Evolutionary conservation across 805 yeast genomes (phyloP).

Genomic region (Isabelozyma pseudorhagii): DNA sequence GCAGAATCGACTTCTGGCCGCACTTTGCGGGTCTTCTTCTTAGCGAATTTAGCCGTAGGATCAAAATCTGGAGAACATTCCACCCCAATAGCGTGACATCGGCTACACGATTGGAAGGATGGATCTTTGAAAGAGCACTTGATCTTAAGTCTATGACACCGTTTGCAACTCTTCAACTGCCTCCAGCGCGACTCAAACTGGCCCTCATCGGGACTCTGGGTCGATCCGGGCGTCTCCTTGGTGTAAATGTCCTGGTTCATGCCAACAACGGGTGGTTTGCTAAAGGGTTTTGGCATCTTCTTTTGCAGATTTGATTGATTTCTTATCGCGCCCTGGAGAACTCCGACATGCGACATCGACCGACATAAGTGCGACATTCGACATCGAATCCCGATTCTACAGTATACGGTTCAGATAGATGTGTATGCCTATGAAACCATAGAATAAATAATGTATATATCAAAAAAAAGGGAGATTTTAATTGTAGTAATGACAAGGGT

Average conservation of each 20-base stretch:
- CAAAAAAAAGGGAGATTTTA: neutral
- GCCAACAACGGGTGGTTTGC: no score
- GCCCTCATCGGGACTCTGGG: neutral
- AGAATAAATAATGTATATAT: neutral
- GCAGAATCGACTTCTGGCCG: constrained; percentile 9
- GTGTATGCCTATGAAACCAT: neutral
- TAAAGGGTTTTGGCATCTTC: no score
- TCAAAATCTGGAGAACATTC: constrained; percentile 50
- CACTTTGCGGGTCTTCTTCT: constrained; percentile 19
- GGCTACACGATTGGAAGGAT: constrained; percentile 36
- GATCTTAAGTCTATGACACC: constrained; percentile 53
- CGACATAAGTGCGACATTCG: no score
- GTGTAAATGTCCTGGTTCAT: no score
- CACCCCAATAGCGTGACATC: constrained; percentile 44
- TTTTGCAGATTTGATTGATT: neutral
- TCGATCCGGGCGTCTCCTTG: no score
- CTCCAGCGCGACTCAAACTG: constrained; percentile 41
- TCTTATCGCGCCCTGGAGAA: neutral
- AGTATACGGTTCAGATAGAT: neutral
- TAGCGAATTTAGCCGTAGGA: constrained; percentile 44
- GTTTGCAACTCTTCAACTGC: constrained; percentile 50
- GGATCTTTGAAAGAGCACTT: constrained; percentile 52
- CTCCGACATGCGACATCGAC: neutral
- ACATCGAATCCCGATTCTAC: no score
- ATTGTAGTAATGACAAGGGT: neutral